Conservation (phyloP, 768 basidiomycete species). For the Hygrocybe coccinea region DNA sequence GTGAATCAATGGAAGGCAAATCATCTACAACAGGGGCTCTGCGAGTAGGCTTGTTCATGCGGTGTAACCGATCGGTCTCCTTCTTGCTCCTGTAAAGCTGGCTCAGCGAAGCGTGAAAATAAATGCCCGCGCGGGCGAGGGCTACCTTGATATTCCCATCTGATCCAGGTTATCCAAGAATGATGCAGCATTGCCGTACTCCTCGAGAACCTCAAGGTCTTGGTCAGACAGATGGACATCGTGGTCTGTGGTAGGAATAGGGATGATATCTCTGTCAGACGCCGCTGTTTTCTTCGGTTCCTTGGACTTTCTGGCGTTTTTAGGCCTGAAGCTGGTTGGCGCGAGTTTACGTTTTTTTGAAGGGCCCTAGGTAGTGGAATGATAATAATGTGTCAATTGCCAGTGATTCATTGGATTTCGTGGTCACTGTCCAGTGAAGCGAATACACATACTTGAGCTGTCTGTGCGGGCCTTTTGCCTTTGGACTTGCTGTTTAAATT, state of each 20-base stretch:
- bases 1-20: constrained; percentile 65
- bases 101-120: neutral
- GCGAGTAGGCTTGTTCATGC: constrained; percentile 54
- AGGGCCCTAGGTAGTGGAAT: constrained; percentile 27
- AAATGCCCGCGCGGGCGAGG: constrained; percentile 22
- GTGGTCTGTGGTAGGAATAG: constrained; percentile 55
- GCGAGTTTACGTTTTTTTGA: constrained; percentile 61
- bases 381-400: neutral
- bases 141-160: constrained; percentile 73
- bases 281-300: constrained; percentile 54
- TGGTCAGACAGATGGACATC: constrained; percentile 62
- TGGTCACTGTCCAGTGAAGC: too few species aligned
- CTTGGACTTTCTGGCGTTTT: constrained; percentile 24
- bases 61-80: constrained; percentile 68
- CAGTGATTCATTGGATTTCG: too few species aligned
- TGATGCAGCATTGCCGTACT: constrained; percentile 54
- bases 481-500: neutral
- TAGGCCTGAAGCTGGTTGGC: constrained; percentile 21
- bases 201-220: constrained; percentile 60
- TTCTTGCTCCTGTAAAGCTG: constrained; percentile 66
- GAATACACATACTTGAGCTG: constrained; percentile 18
- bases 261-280: constrained; percentile 53
- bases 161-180: constrained; percentile 74
- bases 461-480: constrained; percentile 32
- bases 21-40: constrained; percentile 45